Percentiles rank a stretch among this genome's conserved stretches.
These are phyloP conservation scores for Microdochium nivale DNA, from an alignment of 2,329 filamentous ascomycete species.

Conservation along the genomic window DNA sequence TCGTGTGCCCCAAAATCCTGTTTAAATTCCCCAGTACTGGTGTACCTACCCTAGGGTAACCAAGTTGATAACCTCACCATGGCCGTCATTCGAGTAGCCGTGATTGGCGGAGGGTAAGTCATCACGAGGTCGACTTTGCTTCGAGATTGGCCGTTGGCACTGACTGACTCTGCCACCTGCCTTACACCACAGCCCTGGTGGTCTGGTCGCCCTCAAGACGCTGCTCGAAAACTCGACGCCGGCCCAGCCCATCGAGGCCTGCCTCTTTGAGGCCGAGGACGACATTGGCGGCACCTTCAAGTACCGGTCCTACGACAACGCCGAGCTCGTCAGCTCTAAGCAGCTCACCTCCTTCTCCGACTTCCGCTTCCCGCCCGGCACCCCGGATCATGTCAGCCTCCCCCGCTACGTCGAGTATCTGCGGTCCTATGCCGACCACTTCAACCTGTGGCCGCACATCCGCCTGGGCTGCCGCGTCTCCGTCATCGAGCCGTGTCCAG, in stretches of 20 bases:
- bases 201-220: slow-evolving; percentile 31
- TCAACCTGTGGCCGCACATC: not conserved
- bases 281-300: slow-evolving; percentile 38
- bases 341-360: slow-evolving; percentile 42
- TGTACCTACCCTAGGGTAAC: too few relatives aligned
- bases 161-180: not conserved
- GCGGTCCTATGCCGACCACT: not conserved
- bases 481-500: not conserved
- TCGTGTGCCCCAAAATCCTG: too few relatives aligned
- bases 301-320: slow-evolving; percentile 37
- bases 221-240: slow-evolving; percentile 17
- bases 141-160: too few relatives aligned
- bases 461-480: not conserved
- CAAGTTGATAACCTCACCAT: not conserved
- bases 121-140: too few relatives aligned
- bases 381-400: not conserved
- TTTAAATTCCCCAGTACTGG: too few relatives aligned
- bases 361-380: slow-evolving; percentile 20
- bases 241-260: slow-evolving; percentile 27
- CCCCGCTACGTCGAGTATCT: not conserved
- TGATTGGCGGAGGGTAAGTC: not conserved
- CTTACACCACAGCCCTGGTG: slow-evolving; percentile 20
- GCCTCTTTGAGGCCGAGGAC: slow-evolving; percentile 33
- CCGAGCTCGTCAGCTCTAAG: slow-evolving; percentile 41
- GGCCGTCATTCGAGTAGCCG: not conserved